These are phyloP conservation scores for Penicillium robsamsonii DNA, from an alignment of 495 filamentous ascomycete species.

Conservation along the genomic window DNA sequence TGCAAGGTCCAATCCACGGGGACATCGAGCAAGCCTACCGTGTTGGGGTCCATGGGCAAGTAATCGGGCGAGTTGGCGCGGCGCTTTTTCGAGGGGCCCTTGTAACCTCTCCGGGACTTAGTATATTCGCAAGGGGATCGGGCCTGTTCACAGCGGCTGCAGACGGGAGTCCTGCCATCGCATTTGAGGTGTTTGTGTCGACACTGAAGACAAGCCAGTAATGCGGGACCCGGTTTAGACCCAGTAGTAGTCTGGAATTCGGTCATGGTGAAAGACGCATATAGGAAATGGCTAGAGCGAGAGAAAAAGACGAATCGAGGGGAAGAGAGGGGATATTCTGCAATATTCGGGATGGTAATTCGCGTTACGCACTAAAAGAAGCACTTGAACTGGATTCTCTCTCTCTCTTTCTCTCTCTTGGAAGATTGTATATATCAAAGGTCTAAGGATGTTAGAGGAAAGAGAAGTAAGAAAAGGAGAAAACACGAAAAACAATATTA, in stretches of 20 bases:
- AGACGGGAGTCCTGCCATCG: conserved; percentile 42
- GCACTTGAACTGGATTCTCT: neutral
- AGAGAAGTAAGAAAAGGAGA: neutral
- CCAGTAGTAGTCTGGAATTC: conserved; percentile 22
- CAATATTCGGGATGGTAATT: neutral
- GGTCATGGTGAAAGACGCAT: conserved; percentile 24
- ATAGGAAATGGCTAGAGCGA: neutral
- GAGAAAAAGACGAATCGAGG: neutral
- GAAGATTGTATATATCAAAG: neutral
- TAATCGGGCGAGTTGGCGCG: conserved; percentile 42
- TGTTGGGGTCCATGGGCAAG: conserved; percentile 21
- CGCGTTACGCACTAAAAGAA: neutral
- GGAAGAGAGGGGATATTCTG: conserved; percentile 1
- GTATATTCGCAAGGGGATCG: conserved; percentile 44
- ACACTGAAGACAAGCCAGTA: conserved; percentile 56
- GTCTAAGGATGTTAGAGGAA: neutral
- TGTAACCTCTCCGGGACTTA: conserved; percentile 49
- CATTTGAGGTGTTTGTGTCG: conserved; percentile 61
- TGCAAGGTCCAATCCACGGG: conserved; percentile 34
- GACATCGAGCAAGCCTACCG: conserved; percentile 24
- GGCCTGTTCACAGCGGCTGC: conserved; percentile 38
- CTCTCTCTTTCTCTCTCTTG: neutral
- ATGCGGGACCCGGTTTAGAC: conserved; percentile 37
- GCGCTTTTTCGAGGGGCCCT: conserved; percentile 48
- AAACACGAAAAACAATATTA: too few species aligned